Conservation (phyloP, 257 asterid genomes). For the Nicotiana obtusifolia region DNA sequence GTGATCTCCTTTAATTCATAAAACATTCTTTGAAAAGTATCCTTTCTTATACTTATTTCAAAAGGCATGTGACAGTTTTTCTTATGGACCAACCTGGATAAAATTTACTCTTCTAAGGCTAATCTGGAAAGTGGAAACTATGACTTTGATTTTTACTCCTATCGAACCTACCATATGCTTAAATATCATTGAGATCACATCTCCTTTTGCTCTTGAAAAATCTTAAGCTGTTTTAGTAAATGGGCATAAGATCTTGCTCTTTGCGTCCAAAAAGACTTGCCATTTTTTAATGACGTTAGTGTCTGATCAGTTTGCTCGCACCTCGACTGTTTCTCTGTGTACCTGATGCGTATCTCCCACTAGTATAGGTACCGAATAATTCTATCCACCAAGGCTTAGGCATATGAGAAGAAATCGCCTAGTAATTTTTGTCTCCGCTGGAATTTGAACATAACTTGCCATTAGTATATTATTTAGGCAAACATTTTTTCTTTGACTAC, state of each 20-base stretch:
- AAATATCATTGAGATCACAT: neutral
- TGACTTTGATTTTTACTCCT: neutral
- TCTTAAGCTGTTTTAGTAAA: neutral
- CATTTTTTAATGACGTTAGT: too few species aligned
- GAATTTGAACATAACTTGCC: too few species aligned
- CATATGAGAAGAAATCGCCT: too few species aligned
- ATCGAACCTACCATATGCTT: neutral
- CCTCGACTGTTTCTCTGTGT: too few species aligned
- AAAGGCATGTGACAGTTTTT: neutral
- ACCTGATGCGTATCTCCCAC: too few species aligned
- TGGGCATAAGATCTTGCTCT: neutral
- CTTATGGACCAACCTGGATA: neutral
- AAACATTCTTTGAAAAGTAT: neutral
- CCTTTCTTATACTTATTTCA: neutral
- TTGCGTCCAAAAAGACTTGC: neutral
- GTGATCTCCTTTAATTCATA: neutral
- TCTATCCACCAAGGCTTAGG: too few species aligned
- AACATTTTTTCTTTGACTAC: too few species aligned
- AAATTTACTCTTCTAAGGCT: neutral
- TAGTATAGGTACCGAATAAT: too few species aligned
- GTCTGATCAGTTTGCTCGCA: too few species aligned
- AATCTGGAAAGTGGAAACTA: neutral
- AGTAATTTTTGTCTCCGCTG: too few species aligned
- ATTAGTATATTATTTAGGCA: too few species aligned
- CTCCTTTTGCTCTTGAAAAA: neutral